Conservation (phyloP, 306 rosid genomes). For the Ormosia emarginata region DNA sequence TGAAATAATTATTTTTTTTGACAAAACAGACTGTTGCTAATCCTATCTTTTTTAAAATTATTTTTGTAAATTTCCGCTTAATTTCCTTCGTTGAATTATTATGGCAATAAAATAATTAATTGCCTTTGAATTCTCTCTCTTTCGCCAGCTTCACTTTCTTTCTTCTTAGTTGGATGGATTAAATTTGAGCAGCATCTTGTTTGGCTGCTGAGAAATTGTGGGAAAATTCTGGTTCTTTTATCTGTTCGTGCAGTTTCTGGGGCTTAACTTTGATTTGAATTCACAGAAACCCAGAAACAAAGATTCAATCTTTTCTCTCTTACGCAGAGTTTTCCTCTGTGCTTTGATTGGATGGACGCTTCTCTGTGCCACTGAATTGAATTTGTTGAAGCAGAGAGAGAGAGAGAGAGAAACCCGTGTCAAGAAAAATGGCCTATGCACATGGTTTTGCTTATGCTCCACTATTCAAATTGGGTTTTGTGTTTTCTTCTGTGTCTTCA, state of each 20-base stretch:
- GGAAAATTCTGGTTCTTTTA: not conserved
- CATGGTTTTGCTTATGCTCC: constrained; percentile 47
- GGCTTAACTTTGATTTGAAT: constrained; percentile 16
- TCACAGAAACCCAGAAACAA: constrained; percentile 10
- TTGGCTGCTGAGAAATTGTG: constrained; percentile 32
- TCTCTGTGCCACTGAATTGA: constrained; percentile 26
- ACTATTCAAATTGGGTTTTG: constrained; percentile 35
- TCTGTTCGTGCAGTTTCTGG: not conserved
- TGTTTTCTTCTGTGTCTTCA: constrained; percentile 40
- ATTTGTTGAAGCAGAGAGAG: not conserved
- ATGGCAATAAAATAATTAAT: not conserved
- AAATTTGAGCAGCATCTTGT: constrained; percentile 11
- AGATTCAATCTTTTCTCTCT: constrained; percentile 24
- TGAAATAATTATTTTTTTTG: no score
- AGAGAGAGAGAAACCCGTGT: not conserved
- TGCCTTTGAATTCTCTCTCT: not conserved
- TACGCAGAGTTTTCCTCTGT: not conserved
- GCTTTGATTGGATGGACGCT: not conserved
- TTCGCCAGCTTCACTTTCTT: not conserved
- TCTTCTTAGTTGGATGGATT: constrained; percentile 13
- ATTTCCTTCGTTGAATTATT: not conserved
- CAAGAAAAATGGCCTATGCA: constrained; percentile 56
- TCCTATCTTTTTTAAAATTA: no score
- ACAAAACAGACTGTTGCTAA: not conserved
- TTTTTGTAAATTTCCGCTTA: not conserved